A percentile compares a stretch with the other conserved stretches of the same genome.
phyloP scores from a whole-genome alignment of 257 asterid species.

The Primulina eburnea region DNA sequence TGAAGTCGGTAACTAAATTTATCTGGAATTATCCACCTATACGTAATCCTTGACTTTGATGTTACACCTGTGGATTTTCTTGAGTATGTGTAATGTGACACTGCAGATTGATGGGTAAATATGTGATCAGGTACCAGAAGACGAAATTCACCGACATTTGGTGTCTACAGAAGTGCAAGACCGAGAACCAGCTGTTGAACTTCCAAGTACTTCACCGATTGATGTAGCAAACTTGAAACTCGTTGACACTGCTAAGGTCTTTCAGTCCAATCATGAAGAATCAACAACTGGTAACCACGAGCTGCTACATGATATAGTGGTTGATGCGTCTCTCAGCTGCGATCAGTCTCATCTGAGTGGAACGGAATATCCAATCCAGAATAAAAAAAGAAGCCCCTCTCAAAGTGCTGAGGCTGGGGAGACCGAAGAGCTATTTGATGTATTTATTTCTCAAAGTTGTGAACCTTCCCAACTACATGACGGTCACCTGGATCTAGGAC shows the following conservation, averaged over 20 bases:
- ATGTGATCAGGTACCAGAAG: constrained; percentile 33
- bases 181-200: constrained; percentile 17
- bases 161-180: constrained; percentile 26
- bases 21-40: constrained; percentile 1
- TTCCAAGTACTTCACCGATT: constrained; percentile 19
- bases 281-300: constrained; percentile 13
- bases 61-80: not conserved
- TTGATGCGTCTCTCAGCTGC: constrained; percentile 16
- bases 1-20: constrained; percentile 14
- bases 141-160: constrained; percentile 20
- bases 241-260: constrained; percentile 10
- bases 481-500: constrained; percentile 16
- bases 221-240: constrained; percentile 22
- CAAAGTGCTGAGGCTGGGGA: constrained; percentile 27
- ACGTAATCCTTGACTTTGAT: not conserved
- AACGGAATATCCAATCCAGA: constrained; percentile 1
- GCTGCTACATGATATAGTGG: constrained; percentile 25
- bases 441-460: constrained; percentile 15
- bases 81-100: not conserved
- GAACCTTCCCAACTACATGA: constrained; percentile 14
- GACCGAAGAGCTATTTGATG: constrained; percentile 22
- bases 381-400: constrained; percentile 18
- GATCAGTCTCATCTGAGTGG: constrained; percentile 19
- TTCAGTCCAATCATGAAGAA: constrained; percentile 27
- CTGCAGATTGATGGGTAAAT: not conserved